These are phyloP conservation scores for Neonectria neomacrospora DNA, from an alignment of 2,329 filamentous ascomycete species.

Conservation along the genomic window DNA sequence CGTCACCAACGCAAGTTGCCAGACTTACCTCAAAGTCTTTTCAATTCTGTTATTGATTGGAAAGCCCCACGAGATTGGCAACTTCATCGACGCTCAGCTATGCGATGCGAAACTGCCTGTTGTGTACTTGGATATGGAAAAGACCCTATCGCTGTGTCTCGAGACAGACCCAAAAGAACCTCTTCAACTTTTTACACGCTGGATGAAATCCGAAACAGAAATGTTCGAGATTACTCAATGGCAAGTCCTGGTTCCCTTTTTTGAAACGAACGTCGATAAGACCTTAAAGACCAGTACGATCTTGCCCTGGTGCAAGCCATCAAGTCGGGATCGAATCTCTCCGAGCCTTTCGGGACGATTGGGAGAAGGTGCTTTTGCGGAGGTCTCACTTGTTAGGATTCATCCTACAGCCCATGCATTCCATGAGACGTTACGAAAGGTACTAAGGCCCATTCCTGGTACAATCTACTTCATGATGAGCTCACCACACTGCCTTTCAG, in stretches of 20 bases:
- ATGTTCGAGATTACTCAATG: not conserved
- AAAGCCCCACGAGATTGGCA: not conserved
- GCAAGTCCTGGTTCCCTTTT: slow-evolving; percentile 9
- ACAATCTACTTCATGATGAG: not conserved
- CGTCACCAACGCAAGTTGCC: no score
- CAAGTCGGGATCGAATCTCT: not conserved
- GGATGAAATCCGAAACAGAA: not conserved
- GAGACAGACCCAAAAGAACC: not conserved
- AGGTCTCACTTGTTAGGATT: not conserved
- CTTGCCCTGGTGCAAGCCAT: slow-evolving; percentile 2
- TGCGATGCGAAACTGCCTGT: slow-evolving; percentile 10
- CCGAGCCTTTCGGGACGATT: not conserved
- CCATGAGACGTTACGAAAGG: not conserved
- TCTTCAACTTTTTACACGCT: not conserved
- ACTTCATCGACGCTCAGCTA: not conserved
- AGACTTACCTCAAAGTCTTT: slow-evolving; percentile 14
- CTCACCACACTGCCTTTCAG: not conserved
- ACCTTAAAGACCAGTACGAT: not conserved
- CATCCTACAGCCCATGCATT: slow-evolving; percentile 15
- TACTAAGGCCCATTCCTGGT: not conserved
- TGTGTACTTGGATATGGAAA: no score
- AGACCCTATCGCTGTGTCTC: not conserved
- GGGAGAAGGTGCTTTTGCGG: not conserved
- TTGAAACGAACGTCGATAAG: not conserved
- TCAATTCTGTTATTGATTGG: not conserved